These are phyloP conservation scores for Flammula alnicola DNA, from an alignment of 1,284 basidiomycete genomes.

Conservation along the genomic window DNA sequence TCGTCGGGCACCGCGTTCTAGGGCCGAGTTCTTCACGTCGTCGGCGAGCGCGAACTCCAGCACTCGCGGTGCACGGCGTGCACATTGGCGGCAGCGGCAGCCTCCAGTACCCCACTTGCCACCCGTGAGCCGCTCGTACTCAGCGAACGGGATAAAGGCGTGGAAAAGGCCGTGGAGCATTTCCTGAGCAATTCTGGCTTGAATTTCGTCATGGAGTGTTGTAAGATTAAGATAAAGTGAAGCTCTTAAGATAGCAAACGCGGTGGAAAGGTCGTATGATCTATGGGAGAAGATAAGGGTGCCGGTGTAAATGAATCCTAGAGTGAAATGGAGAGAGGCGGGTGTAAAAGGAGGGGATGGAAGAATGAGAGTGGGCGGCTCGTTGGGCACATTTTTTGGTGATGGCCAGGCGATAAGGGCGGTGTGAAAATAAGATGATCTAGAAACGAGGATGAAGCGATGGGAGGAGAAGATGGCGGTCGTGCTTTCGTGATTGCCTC, in stretches of 20 bases:
- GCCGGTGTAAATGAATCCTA: conserved; percentile 94
- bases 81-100: conserved; percentile 82
- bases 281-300: conserved; percentile 93
- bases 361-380: conserved; percentile 67
- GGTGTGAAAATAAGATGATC: conserved; percentile 86
- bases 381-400: conserved; percentile 34
- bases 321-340: conserved; percentile 91
- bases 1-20: conserved; percentile 73
- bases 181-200: conserved; percentile 81
- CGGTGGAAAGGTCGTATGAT: conserved; percentile 90
- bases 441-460: conserved; percentile 88
- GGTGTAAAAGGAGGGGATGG: conserved; percentile 96
- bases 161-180: conserved; percentile 90
- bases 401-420: conserved; percentile 66
- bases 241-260: conserved; percentile 87
- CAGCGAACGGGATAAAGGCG: conserved; percentile 76
- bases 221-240: conserved; percentile 83
- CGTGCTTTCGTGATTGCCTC: conserved; percentile 55
- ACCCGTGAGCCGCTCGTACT: conserved; percentile 71
- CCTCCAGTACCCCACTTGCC: conserved; percentile 79
- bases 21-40: conserved; percentile 75
- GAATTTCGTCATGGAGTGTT: conserved; percentile 78
- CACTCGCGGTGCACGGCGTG: conserved; percentile 76
- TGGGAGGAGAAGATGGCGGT: conserved; percentile 90
- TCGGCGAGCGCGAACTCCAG: conserved; percentile 78